Base-by-base conservation (phyloP, 1,139 yeast species). In the Blastobotrys arbuscula region DNA sequence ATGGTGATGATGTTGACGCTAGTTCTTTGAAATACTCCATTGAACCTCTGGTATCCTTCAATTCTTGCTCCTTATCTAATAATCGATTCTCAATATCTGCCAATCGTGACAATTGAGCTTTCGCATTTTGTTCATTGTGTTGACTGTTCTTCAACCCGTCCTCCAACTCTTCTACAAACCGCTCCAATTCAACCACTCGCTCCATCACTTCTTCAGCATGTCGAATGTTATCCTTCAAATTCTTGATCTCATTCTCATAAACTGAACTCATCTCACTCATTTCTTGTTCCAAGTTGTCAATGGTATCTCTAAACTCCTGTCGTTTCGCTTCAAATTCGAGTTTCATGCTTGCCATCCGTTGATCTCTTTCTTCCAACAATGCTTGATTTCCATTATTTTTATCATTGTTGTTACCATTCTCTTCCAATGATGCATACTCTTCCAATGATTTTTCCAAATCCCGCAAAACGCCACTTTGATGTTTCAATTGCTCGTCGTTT, bases 71-170 rank as follows among this genome's bases (percentile, higher is more conserved):
- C 47, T 56, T 61, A 42, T 64, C 68, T 20, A 59, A 55, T 12
- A 66, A 54, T 39, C 56, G 48, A 45, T 66, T 66, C 40, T 67
- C 68, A 20, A 63, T 54, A 39, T 64, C 69, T 1, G 67, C 67
- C 39, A 62, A 52, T 42, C 54, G 47, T 2, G 55, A 49, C 34
- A 62, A 53, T 49, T 58, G 61, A 13, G 59, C 57, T 26, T 53
- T 51, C 15, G 64, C 59, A 15, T 60, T 58, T 44, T 56, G 55
- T 24, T 63, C 65, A 16, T 61, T 51, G 42, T 49, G 48, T 43
- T 56, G 58, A 8, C 55, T 53, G 15, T 50, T 43, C 31, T 58
- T 52, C 19, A 60, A 54, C 1, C 57, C 62, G 16, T 50, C 45
- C 24, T 62, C 64, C 42, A 63, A 50, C n/a, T 51, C 51, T 15